Percentiles rank a stretch among this genome's conserved stretches.
Evolutionary conservation across 2,329 filamentous ascomycete species (phyloP).

Genomic region (Bipolaris victoriae): DNA sequence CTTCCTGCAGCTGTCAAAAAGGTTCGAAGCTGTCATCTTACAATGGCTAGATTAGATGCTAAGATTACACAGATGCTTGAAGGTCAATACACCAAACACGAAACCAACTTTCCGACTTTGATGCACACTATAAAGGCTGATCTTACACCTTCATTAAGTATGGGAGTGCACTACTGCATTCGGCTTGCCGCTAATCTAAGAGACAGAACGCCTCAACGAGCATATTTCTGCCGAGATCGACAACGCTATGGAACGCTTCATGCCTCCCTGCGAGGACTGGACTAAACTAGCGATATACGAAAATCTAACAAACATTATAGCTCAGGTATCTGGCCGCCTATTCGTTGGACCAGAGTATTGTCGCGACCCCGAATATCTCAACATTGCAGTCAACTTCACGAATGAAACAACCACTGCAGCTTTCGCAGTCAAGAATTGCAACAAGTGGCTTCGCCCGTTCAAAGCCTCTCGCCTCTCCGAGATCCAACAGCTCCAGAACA

Average conservation of each 20-base stretch:
- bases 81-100: neutral
- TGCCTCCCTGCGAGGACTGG: conserved; percentile 21
- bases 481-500: neutral
- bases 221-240: conserved; percentile 20
- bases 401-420: neutral
- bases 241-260: conserved; percentile 11
- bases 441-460: neutral
- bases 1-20: neutral
- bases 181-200: neutral
- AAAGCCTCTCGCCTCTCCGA: neutral
- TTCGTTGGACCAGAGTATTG: conserved; percentile 20
- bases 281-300: conserved; percentile 16
- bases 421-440: neutral
- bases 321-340: conserved; percentile 17
- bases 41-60: neutral
- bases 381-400: conserved; percentile 20
- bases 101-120: neutral
- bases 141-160: neutral
- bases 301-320: conserved; percentile 18
- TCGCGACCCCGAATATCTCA: conserved; percentile 17
- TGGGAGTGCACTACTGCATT: neutral
- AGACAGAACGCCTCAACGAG: conserved; percentile 15
- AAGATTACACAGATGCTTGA: neutral
- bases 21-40: neutral
- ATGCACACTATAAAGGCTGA: neutral